Percentiles rank a stretch among this genome's conserved stretches.
phyloP scores from a whole-genome alignment of 352 stramenopile species.

The Pythium oligandrum region DNA sequence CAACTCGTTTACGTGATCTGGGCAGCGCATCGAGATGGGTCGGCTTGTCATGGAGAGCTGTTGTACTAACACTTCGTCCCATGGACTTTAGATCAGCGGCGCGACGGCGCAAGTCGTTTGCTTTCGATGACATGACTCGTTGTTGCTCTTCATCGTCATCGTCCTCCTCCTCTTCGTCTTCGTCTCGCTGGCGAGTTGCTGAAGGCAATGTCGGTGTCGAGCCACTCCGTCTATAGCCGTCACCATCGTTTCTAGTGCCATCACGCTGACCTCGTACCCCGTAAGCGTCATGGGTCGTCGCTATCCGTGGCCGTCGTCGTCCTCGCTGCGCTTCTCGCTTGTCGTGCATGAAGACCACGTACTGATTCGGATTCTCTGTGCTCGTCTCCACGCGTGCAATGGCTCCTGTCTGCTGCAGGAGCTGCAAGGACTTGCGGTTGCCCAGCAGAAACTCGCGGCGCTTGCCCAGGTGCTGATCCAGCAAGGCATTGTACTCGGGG shows the following conservation, averaged over 20 bases:
- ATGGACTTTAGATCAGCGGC: not conserved
- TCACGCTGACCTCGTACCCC: too few species aligned
- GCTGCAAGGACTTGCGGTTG: constrained; percentile 43
- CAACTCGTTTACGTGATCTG: too few species aligned
- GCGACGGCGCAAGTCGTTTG: not conserved
- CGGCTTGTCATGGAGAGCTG: not conserved
- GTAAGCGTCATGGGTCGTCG: too few species aligned
- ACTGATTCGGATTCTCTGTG: constrained; percentile 50
- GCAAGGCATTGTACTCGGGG: constrained; percentile 63
- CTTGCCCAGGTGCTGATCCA: constrained; percentile 56
- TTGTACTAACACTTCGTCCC: constrained; percentile 6
- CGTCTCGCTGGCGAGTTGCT: not conserved
- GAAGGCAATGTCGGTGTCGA: too few species aligned
- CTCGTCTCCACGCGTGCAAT: constrained; percentile 48
- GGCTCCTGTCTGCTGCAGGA: constrained; percentile 62
- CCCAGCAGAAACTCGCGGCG: constrained; percentile 61
- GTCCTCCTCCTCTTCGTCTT: not conserved
- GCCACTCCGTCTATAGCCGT: too few species aligned
- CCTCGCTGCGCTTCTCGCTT: constrained; percentile 11
- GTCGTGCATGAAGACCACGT: constrained; percentile 62
- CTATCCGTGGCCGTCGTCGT: too few species aligned
- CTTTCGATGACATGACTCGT: not conserved
- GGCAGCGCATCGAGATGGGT: not conserved
- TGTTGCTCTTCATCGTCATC: not conserved
- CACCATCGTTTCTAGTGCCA: too few species aligned